phyloP scores from a whole-genome alignment of 1,139 yeast species.

The Debaryomyces psychrophilus region DNA sequence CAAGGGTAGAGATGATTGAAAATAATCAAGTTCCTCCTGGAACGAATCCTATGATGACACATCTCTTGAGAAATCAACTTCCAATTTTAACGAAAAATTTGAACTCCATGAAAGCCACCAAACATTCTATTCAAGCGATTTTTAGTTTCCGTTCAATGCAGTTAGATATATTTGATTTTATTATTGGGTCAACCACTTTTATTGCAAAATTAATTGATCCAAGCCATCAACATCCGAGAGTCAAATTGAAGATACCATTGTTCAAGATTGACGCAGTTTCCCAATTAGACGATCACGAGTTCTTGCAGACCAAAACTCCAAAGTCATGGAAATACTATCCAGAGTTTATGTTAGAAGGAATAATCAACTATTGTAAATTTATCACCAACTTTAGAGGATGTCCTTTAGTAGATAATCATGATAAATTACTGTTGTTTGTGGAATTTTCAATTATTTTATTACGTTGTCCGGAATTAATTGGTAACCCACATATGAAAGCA shows the following conservation, averaged over 20 bases:
- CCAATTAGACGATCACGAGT: constrained; percentile 70
- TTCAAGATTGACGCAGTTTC: constrained; percentile 52
- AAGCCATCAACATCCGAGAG: constrained; percentile 60
- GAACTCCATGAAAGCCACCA: constrained; percentile 44
- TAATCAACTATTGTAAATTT: constrained; percentile 73
- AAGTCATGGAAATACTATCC: constrained; percentile 84
- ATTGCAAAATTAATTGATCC: constrained; percentile 76
- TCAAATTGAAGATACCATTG: constrained; percentile 63
- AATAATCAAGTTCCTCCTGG: constrained; percentile 32
- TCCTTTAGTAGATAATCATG: constrained; percentile 58
- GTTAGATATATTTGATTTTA: constrained; percentile 70
- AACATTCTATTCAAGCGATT: constrained; percentile 61
- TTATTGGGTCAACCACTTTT: constrained; percentile 75
- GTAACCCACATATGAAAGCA: constrained; percentile 92
- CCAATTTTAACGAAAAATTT: constrained; percentile 50
- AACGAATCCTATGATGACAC: constrained; percentile 34
- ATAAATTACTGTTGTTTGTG: constrained; percentile 59
- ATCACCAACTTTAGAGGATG: constrained; percentile 60
- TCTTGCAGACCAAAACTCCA: constrained; percentile 65
- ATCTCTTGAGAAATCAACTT: constrained; percentile 38
- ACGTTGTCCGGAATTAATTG: constrained; percentile 82
- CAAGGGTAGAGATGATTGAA: constrained; percentile 53
- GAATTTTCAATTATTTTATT: constrained; percentile 74
- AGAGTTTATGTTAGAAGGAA: constrained; percentile 82
- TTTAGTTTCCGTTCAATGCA: constrained; percentile 60